phyloP scores from a whole-genome alignment of 2,329 filamentous ascomycete species.

The Pseudogymnoascus sp. region DNA sequence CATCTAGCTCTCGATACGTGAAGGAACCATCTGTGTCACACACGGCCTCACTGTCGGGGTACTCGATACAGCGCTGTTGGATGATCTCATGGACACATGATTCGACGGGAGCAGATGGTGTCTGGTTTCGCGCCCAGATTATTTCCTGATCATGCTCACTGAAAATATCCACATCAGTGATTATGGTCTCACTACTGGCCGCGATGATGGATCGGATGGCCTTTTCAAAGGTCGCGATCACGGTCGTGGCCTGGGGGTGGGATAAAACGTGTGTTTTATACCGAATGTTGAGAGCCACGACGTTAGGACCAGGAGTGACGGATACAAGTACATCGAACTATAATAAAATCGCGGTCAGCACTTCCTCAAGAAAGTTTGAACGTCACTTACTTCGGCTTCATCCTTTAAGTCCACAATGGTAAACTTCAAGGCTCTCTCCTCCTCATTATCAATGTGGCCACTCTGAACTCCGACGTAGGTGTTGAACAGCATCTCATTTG shows the following conservation, averaged over 20 bases:
- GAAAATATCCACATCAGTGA: background rate
- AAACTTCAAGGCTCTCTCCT: background rate
- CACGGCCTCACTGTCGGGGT: background rate
- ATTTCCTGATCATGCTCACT: background rate
- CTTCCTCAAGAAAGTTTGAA: background rate
- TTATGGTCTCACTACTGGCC: background rate
- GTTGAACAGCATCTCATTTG: constrained; percentile 17
- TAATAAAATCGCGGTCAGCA: background rate
- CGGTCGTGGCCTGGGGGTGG: background rate
- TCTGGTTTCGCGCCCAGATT: background rate
- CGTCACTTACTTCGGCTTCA: background rate
- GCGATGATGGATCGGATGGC: background rate
- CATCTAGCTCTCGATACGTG: background rate
- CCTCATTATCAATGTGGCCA: background rate
- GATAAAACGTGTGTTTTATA: background rate
- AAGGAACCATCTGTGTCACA: background rate
- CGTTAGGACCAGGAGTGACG: background rate
- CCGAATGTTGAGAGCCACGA: background rate
- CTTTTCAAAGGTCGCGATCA: background rate
- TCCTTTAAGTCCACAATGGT: background rate
- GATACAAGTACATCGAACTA: background rate
- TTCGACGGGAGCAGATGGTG: background rate
- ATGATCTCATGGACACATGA: background rate
- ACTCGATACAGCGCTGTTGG: background rate
- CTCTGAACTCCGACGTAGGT: constrained; percentile 9